phyloP scores from a whole-genome alignment of 2,329 filamentous ascomycete species.

The Coniochaeta ligniaria region DNA sequence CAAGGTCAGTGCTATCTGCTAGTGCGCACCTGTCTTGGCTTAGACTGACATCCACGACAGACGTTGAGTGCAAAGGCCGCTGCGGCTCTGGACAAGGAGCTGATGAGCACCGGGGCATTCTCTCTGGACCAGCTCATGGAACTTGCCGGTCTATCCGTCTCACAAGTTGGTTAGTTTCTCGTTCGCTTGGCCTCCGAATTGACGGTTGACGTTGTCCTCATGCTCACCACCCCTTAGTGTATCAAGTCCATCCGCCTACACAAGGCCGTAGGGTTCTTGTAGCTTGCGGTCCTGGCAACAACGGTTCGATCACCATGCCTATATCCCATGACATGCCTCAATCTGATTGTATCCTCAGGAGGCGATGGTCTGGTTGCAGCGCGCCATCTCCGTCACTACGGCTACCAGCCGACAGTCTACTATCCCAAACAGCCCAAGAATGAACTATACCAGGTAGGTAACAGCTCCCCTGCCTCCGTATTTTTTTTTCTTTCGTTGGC shows the following conservation, averaged over 20 bases:
- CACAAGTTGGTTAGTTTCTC: conserved; percentile 64
- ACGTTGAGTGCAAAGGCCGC: conserved; percentile 84
- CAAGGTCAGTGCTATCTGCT: background rate
- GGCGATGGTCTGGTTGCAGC: conserved; percentile 94
- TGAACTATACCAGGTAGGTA: conserved; percentile 74
- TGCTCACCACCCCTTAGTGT: conserved; percentile 41
- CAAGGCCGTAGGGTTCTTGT: conserved; percentile 70
- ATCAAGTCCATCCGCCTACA: conserved; percentile 69
- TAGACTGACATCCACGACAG: conserved; percentile 31
- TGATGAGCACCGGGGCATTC: conserved; percentile 85
- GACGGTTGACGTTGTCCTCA: too few species aligned
- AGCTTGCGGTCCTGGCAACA: conserved; percentile 81
- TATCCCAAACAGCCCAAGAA: conserved; percentile 91
- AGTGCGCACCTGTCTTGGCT: background rate
- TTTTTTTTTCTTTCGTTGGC: background rate
- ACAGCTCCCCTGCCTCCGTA: background rate
- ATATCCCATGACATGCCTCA: background rate
- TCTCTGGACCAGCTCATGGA: conserved; percentile 98
- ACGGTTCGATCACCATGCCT: conserved; percentile 35
- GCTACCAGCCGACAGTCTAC: conserved; percentile 82
- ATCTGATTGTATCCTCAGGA: conserved; percentile 38
- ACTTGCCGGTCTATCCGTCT: conserved; percentile 84
- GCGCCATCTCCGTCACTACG: conserved; percentile 84
- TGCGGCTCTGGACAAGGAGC: conserved; percentile 81
- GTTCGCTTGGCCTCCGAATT: too few species aligned